phyloP scores from a whole-genome alignment of 192 early-diverging fungal species.

The Linnemannia exigua region DNA sequence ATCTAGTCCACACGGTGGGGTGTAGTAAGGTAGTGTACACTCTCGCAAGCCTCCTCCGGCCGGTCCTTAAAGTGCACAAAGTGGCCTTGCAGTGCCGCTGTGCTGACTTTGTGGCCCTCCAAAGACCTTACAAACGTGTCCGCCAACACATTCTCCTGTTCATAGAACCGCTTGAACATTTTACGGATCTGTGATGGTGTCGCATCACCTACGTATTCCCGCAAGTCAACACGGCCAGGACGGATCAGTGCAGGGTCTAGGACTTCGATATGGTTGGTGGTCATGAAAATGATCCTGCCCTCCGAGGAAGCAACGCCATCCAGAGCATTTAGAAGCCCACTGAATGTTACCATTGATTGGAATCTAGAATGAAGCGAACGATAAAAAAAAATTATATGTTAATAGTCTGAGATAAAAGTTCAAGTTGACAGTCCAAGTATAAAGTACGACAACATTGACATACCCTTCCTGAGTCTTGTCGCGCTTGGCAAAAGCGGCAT shows the following conservation, averaged over 20 bases:
- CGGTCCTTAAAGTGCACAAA: constrained; percentile 91
- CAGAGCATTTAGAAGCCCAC: constrained; percentile 89
- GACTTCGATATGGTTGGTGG: constrained; percentile 87
- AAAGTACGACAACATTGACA: background rate
- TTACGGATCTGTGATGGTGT: constrained; percentile 72
- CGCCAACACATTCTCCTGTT: constrained; percentile 67
- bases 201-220: constrained; percentile 83
- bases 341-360: constrained; percentile 88
- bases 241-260: constrained; percentile 86
- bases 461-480: constrained; percentile 81
- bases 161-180: constrained; percentile 90
- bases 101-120: constrained; percentile 74
- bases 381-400: background rate
- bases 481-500: constrained; percentile 84
- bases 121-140: constrained; percentile 76
- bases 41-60: constrained; percentile 77
- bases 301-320: constrained; percentile 91
- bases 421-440: background rate
- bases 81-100: constrained; percentile 95
- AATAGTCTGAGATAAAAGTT: background rate
- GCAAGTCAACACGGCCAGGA: constrained; percentile 85
- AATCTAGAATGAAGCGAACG: constrained; percentile 53
- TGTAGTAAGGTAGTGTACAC: constrained; percentile 38
- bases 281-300: constrained; percentile 93
- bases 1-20: constrained; percentile 13